Evolutionary conservation across 345 rosid species (phyloP).

Genomic region (Lenwebbia sp.): DNA sequence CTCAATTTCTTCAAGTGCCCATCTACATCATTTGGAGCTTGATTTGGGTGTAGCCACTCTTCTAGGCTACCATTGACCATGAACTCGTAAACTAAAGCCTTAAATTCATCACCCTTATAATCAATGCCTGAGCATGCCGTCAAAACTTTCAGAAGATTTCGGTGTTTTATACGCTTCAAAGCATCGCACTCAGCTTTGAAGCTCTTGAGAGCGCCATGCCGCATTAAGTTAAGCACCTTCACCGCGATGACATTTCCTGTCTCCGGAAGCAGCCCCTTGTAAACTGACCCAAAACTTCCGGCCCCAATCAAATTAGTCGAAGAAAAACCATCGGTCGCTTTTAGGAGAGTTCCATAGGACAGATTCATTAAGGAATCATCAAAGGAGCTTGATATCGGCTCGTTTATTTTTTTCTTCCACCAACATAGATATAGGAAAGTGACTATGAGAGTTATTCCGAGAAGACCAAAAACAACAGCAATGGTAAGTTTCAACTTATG

Average conservation of each 20-base stretch:
- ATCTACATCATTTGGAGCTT: background rate
- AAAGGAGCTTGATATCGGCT: background rate
- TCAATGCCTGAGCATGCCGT: background rate
- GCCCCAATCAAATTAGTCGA: background rate
- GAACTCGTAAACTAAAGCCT: background rate
- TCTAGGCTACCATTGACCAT: background rate
- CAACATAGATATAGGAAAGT: background rate
- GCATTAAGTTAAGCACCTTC: background rate
- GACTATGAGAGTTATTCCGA: rapidly evolving
- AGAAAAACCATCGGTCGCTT: rapidly evolving
- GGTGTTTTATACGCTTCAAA: background rate
- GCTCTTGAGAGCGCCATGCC: background rate
- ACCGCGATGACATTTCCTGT: background rate
- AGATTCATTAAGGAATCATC: rapidly evolving
- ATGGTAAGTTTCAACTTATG: background rate
- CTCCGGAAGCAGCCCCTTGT: rapidly evolving
- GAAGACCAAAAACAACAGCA: rapidly evolving
- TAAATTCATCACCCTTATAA: background rate
- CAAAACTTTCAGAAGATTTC: background rate
- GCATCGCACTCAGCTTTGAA: background rate
- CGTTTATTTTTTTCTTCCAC: background rate
- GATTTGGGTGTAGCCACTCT: background rate
- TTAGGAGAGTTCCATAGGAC: background rate
- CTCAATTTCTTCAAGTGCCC: background rate
- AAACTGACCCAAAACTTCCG: background rate